phyloP scores from a whole-genome alignment of 192 early-diverging fungal genomes.

The Gorgonomyces haynaldii region DNA sequence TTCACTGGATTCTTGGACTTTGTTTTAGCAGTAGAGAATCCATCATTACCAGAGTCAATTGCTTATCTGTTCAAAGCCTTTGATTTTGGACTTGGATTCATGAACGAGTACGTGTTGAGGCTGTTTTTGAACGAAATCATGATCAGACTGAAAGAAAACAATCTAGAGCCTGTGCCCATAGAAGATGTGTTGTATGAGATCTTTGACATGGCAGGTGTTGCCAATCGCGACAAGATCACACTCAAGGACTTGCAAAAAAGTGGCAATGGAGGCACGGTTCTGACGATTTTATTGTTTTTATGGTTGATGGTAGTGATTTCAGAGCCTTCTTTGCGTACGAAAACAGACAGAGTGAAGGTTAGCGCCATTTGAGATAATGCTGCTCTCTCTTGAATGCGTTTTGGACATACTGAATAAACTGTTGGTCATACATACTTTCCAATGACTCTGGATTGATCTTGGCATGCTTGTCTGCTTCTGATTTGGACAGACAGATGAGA shows the following conservation, averaged over 20 bases:
- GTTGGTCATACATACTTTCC: neutral
- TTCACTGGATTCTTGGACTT: constrained; percentile 11
- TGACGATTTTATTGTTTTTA: too few relatives aligned
- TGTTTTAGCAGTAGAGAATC: constrained; percentile 40
- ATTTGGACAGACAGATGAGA: constrained; percentile 72
- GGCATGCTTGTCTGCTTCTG: constrained; percentile 58
- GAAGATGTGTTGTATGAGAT: constrained; percentile 42
- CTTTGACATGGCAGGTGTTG: constrained; percentile 45
- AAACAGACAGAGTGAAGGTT: too few relatives aligned
- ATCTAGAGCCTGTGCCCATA: constrained; percentile 26
- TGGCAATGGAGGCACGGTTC: too few relatives aligned
- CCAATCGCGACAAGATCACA: constrained; percentile 15
- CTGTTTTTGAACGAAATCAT: constrained; percentile 32
- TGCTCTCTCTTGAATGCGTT: neutral
- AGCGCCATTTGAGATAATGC: too few relatives aligned
- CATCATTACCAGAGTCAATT: constrained; percentile 31
- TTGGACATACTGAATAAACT: neutral
- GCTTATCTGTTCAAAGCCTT: constrained; percentile 31
- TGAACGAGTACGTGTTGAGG: constrained; percentile 28
- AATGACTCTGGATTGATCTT: constrained; percentile 3
- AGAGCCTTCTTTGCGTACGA: too few relatives aligned
- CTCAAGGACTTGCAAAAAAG: too few relatives aligned
- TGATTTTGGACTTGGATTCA: constrained; percentile 31
- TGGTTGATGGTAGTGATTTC: too few relatives aligned
- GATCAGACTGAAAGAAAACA: constrained; percentile 20